Evolutionary conservation across 148 eudicot species (phyloP), one percentile per base, ranked within the genome.

Genomic region (Rhododendron williamsianum): DNA sequence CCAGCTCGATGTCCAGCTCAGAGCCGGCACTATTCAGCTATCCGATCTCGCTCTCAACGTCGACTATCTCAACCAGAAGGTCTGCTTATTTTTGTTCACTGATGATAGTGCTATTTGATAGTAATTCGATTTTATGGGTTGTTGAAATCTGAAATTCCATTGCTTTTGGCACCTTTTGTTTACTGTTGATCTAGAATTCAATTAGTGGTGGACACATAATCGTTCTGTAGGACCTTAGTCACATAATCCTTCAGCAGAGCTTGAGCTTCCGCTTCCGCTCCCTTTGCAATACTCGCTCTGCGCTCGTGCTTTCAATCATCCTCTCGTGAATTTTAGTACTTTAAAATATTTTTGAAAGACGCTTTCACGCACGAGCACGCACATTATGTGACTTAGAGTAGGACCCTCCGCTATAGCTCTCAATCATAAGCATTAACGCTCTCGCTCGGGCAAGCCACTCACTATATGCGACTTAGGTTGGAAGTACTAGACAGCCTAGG

Each of bases 1-100:
- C 65, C 97, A 96, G 85, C 98, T 96, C 65, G 99, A 96, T 90
- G 95, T 96, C 83, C 99, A 96, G 89, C 93, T 95, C 81, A 78
- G 91, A 9, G 91, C 90, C n/a, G 99, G 99, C 45, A 87, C 91
- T 1, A 84, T 96, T 86, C 93, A 91, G 88, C 96, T 96, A 41
- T 89, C 91, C 71, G 97, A 95, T 90, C 91, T 96, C 48, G 97
- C 97, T 18, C 90, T 96, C n/a, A 95, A 96, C 85, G 97, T 95
- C 36, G 96, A 96, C 78, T 92, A 87, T 69, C 49, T 96, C 60
- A 96, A 96, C 86, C 89, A 84, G 3, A 94, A 95, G 99, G 99
- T 95, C 54, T 18, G 87, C 72, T 65, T 10, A 4, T 25, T 45
- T 8, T 36, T 12, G 46, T 33, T 69, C 27, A 10, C 9, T 82